Base-by-base conservation (phyloP, 139 green algal genomes). In the Picochlorum sp. region DNA sequence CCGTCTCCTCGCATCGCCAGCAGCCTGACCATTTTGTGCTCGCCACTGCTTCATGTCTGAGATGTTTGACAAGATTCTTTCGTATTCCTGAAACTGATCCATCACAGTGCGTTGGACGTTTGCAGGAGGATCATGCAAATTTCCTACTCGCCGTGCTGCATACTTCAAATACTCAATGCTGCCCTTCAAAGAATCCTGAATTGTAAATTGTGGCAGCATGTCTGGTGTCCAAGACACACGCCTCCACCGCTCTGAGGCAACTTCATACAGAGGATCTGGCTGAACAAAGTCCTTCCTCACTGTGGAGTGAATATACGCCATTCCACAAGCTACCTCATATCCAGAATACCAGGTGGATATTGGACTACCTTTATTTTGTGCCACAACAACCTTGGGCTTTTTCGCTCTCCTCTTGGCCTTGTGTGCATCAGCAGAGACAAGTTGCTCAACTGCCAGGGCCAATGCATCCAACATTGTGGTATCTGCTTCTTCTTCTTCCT, bases 91-190 rank as follows among this genome's bases (percentile, higher is more conserved):
- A 54, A 26, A 54, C 11, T 54, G 16, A 2, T 54, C 47, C 47
- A 54, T 20, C 0, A 41, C 34, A 41, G 34, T 41, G 34, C 34
- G 16, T 54, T 54, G 47, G 15, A 26, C 47, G 6, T 54, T 20
- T 5, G n/a, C 47, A 4, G 47, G 18, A 26, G 47, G 47, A 54
- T 21, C n/a, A 21, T 20, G 11, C 11, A 54, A 54, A 26, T 20
- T 54, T 4, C 47, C 47, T 23, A 21, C 47, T 26, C 16, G n/a
- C 16, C 16, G 18, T 54, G 47, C 47, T 26, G 47, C 47, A 54
- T 54, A 54, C n/a, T 9, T 54, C 47, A 54, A 21, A 20, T 54
- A 54, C 47, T 54, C 47, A 7, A 54, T 54, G 47, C 47, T 54
- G 2, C 18, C 47, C 47, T 20, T 54, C 13, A 54, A 21, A 4